phyloP scores from a whole-genome alignment of 805 yeast species.

The Ogataea nakhonphanomensis region DNA sequence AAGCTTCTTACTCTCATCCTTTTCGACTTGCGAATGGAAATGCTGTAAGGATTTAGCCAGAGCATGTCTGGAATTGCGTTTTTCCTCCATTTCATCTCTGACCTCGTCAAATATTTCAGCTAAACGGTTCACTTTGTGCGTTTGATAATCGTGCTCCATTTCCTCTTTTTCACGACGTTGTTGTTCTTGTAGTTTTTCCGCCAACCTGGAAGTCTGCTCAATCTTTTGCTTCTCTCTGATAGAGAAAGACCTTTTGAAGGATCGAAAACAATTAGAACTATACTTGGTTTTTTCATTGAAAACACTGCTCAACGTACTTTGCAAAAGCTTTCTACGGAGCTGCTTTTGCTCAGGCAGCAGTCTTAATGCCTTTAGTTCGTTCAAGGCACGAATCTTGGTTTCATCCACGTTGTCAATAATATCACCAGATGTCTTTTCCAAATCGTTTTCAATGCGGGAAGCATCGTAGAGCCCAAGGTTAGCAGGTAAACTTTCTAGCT shows the following conservation, averaged over 20 bases:
- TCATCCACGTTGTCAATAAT: conserved; percentile 47
- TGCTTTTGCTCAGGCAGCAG: conserved; percentile 68
- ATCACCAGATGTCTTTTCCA: conserved; percentile 40
- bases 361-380: conserved; percentile 68
- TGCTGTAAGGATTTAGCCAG: conserved; percentile 38
- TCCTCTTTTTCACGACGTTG: conserved; percentile 58
- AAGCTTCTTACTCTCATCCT: conserved; percentile 69
- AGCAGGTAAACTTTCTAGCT: conserved; percentile 64
- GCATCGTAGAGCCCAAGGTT: conserved; percentile 61
- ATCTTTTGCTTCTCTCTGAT: conserved; percentile 67
- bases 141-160: conserved; percentile 48
- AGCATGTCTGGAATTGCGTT: conserved; percentile 27
- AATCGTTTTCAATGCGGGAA: conserved; percentile 27
- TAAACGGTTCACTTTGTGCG: conserved; percentile 42
- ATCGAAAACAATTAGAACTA: conserved; percentile 50
- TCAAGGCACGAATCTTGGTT: conserved; percentile 59
- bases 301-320: conserved; percentile 34
- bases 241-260: conserved; percentile 67
- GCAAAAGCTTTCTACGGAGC: conserved; percentile 57
- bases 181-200: conserved; percentile 72
- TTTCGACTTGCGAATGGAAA: conserved; percentile 58
- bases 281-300: conserved; percentile 48
- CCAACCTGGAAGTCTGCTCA: conserved; percentile 70
- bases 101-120: conserved; percentile 32
- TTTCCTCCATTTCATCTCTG: conserved; percentile 31